Evolutionary conservation across 306 rosid species (phyloP).

Genomic region (Lathyrus tuberosus): DNA sequence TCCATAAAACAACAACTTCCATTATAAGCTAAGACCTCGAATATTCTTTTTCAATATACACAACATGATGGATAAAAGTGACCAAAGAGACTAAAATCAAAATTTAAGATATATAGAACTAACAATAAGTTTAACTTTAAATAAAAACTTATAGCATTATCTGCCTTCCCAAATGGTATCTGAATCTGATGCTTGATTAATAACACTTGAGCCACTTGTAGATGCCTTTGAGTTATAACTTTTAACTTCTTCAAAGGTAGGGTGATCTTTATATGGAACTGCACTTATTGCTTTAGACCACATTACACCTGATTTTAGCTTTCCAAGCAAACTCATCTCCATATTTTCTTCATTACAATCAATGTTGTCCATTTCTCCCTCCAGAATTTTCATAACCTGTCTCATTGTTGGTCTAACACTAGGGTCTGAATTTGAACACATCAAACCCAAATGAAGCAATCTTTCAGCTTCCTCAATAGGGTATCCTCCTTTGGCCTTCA

Average conservation of each 20-base stretch:
- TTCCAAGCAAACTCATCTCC: constrained; percentile 43
- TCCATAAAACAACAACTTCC: neutral
- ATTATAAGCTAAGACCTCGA: neutral
- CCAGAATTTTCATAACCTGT: too few species aligned
- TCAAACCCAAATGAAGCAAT: too few species aligned
- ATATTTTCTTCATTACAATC: constrained; percentile 36
- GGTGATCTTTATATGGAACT: constrained; percentile 33
- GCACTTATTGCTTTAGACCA: constrained; percentile 28
- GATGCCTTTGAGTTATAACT: constrained; percentile 17
- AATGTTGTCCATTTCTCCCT: too few species aligned
- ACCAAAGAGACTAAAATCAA: neutral
- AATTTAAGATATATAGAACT: too few species aligned
- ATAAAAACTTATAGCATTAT: neutral
- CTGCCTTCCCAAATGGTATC: constrained; percentile 34
- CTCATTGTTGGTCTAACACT: too few species aligned
- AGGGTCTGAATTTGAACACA: too few species aligned
- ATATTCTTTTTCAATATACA: neutral
- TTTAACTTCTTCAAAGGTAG: constrained; percentile 50
- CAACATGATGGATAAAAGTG: neutral
- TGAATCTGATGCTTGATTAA: constrained; percentile 25
- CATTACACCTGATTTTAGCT: constrained; percentile 40
- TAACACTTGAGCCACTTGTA: constrained; percentile 20
- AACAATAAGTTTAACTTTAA: neutral
- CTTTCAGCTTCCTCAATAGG: too few species aligned
- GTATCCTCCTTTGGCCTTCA: too few species aligned